These are phyloP conservation scores for Omphalotus olearius DNA, from an alignment of 1,284 basidiomycete species.

Conservation along the genomic window DNA sequence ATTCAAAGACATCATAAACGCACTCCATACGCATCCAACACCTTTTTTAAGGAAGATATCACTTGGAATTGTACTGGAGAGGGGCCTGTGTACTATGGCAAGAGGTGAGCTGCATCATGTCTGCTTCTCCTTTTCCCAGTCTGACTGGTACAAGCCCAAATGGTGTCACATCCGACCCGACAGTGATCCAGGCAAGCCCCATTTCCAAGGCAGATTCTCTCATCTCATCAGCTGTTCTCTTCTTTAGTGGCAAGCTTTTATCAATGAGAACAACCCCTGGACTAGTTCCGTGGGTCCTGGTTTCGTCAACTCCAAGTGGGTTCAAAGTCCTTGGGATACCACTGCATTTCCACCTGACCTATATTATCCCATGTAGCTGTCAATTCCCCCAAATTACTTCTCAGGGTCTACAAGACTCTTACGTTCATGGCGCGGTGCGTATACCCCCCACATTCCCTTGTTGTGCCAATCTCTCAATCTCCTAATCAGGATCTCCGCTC, in stretches of 20 bases:
- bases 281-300: conserved; percentile 34
- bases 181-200: conserved; percentile 30
- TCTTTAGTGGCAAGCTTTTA: conserved; percentile 36
- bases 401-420: conserved; percentile 36
- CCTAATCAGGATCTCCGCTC: conserved; percentile 32
- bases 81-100: conserved; percentile 33
- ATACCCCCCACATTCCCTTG: background rate
- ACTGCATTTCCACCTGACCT: background rate
- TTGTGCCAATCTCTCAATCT: background rate
- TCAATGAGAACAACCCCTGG: conserved; percentile 34
- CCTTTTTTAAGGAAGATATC: conserved; percentile 41
- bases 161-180: conserved; percentile 24
- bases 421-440: conserved; percentile 35
- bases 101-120: conserved; percentile 23
- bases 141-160: conserved; percentile 16
- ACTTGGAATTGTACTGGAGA: conserved; percentile 35
- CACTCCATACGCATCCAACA: conserved; percentile 42
- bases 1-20: conserved; percentile 48
- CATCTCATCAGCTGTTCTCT: background rate
- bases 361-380: conserved; percentile 27
- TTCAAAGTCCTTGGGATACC: background rate
- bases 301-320: conserved; percentile 36
- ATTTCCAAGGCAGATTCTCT: background rate
- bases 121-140: background rate
- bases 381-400: conserved; percentile 43